Evolutionary conservation across 345 rosid genomes (phyloP).

Genomic region (Conringia planisiliqua): DNA sequence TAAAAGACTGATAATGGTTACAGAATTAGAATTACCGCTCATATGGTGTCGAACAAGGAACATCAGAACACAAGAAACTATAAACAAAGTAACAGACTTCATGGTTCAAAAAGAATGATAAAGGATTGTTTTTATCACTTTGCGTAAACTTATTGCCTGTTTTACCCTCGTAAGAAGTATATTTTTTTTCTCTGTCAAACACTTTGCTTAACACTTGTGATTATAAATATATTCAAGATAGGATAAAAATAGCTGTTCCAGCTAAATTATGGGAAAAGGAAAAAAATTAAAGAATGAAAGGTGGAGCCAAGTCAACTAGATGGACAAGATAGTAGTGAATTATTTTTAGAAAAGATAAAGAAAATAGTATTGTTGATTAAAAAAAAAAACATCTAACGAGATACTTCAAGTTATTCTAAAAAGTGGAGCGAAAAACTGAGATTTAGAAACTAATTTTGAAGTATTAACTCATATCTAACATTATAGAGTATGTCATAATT

Average conservation of each 20-base stretch:
- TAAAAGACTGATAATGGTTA: too few species aligned
- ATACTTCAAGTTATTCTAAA: too few species aligned
- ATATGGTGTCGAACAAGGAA: background rate
- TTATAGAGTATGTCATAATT: too few species aligned
- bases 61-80: background rate
- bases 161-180: background rate
- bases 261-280: background rate
- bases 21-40: background rate
- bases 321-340: background rate
- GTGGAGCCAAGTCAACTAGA: background rate
- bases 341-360: background rate
- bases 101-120: background rate
- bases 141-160: background rate
- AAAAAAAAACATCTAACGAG: too few species aligned
- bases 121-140: background rate
- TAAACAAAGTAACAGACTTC: background rate
- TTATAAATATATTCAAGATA: slow-evolving; percentile 6
- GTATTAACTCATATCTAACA: background rate
- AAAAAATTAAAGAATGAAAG: background rate
- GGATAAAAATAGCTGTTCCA: background rate
- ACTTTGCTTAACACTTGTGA: background rate
- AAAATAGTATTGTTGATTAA: background rate
- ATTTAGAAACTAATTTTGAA: background rate
- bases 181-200: background rate
- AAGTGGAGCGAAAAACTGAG: background rate